A percentile compares a stretch with the other conserved stretches of the same genome.
Evolutionary conservation across 192 early-diverging fungal species (phyloP).

Genomic region (Mortierella hygrophila): DNA sequence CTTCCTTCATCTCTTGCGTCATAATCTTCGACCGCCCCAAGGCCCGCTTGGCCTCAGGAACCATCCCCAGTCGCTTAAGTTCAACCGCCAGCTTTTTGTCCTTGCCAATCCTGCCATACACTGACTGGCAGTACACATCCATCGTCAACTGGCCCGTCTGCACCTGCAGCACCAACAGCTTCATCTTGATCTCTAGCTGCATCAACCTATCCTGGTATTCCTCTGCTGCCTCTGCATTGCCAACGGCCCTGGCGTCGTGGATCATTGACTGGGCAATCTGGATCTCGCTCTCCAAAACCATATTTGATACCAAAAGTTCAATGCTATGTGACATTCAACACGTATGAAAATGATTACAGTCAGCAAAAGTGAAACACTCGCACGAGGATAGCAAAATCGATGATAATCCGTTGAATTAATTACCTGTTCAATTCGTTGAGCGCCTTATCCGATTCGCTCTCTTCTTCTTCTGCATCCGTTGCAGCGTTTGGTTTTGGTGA

Average conservation of each 20-base stretch:
- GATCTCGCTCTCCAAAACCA: conserved; percentile 80
- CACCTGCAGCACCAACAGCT: conserved; percentile 78
- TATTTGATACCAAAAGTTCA: conserved; percentile 79
- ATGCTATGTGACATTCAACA: conserved; percentile 61
- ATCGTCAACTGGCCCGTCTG: conserved; percentile 79
- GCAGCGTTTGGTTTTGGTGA: conserved; percentile 8
- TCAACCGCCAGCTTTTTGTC: conserved; percentile 73
- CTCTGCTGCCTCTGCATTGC: conserved; percentile 64
- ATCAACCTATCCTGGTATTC: conserved; percentile 74
- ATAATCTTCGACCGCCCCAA: conserved; percentile 79
- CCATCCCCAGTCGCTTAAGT: conserved; percentile 74
- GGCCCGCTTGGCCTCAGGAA: conserved; percentile 77
- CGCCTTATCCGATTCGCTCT: conserved; percentile 61
- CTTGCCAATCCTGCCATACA: conserved; percentile 68
- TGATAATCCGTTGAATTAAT: conserved; percentile 13
- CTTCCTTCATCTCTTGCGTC: conserved; percentile 82
- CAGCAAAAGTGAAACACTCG: neutral
- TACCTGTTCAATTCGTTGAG: conserved; percentile 71
- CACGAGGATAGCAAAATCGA: conserved; percentile 19
- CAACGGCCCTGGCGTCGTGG: conserved; percentile 61
- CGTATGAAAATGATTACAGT: neutral
- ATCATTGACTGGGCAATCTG: conserved; percentile 55
- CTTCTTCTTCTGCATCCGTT: conserved; percentile 23
- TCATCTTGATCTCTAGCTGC: conserved; percentile 80
- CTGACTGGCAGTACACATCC: conserved; percentile 71